Evolutionary conservation across 1,284 basidiomycete species (phyloP).

Genomic region (Trametes versicolor): DNA sequence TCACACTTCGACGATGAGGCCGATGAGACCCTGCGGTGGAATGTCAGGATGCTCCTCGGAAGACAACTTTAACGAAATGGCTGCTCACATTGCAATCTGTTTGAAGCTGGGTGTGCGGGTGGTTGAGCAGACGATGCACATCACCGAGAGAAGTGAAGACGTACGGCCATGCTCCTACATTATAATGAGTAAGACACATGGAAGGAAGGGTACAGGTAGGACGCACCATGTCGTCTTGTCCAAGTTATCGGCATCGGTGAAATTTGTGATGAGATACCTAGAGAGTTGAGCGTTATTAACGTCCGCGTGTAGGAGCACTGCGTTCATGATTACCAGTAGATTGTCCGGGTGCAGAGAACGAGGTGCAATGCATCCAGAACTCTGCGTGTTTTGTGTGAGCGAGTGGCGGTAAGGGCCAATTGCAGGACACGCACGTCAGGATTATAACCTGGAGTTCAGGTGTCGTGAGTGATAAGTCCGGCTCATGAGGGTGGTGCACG

Average conservation of each 20-base stretch:
- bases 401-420: neutral
- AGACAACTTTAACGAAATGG: neutral
- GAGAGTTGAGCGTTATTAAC: neutral
- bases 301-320: neutral
- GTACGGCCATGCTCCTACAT: conserved; percentile 42
- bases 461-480: neutral
- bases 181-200: neutral
- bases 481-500: conserved; percentile 1
- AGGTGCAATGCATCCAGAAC: conserved; percentile 41
- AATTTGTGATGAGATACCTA: conserved; percentile 45
- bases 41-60: neutral
- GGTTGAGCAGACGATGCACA: neutral
- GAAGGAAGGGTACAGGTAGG: neutral
- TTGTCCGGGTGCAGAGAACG: conserved; percentile 38
- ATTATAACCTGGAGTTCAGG: conserved; percentile 26
- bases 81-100: conserved; percentile 44
- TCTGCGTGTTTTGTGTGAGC: neutral
- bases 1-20: conserved; percentile 42
- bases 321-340: conserved; percentile 39
- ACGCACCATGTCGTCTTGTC: conserved; percentile 41
- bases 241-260: conserved; percentile 36
- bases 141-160: neutral
- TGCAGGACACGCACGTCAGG: conserved; percentile 32
- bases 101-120: conserved; percentile 36
- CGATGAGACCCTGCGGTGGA: conserved; percentile 38